Evolutionary conservation across 2,329 filamentous ascomycete species (phyloP), one percentile per base, ranked within the genome.

Genomic region (Penicillium verrucosum): DNA sequence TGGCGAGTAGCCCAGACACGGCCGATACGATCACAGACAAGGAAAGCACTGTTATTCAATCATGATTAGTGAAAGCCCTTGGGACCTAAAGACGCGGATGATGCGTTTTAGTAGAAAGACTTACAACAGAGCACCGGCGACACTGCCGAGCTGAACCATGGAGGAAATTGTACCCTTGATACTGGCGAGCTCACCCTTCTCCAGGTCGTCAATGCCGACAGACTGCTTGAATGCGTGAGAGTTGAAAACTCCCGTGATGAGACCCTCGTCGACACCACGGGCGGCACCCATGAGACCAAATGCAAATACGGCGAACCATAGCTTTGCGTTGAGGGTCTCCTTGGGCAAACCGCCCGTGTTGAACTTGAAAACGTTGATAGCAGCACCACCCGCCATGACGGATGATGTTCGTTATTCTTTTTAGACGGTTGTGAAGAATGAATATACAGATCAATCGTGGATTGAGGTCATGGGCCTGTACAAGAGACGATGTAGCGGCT

Each of bases 131-230:
- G 87, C 84, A 43, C 88, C 88, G 7, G 77, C 83, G 40, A 90
- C 86, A 37, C 82, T 87, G 23, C 88, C 88, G 65, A 90, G 82
- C 72, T 90, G 88, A 0, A 90, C 88, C 88, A 90, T 90, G 51
- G 86, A 83, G 5, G 87, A 87, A 58, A 90, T 86, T 70, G 90
- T 90, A 65, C 83, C 84, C 74, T 87, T 84, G 73, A 86, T 82
- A 70, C 87, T 82, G 54, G 86, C 84, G 18, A 54, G 43, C 14
- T 54, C 56, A 36, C 8, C 34, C n/a, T 49, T 32, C 4, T 12
- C 21, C 5, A 58, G 44, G 41, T 55, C 45, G 12, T 54, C 56
- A 40, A 58, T 58, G 10, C 56, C 51, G 21, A 88, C 85, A 37
- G 76, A 76, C 1, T 67, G 59, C 62, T 84, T 78, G 72, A 88